Evolutionary conservation across 805 yeast genomes (phyloP), one percentile per base, ranked within the genome.

Genomic region (Sugiyamaella lignohabitans): DNA sequence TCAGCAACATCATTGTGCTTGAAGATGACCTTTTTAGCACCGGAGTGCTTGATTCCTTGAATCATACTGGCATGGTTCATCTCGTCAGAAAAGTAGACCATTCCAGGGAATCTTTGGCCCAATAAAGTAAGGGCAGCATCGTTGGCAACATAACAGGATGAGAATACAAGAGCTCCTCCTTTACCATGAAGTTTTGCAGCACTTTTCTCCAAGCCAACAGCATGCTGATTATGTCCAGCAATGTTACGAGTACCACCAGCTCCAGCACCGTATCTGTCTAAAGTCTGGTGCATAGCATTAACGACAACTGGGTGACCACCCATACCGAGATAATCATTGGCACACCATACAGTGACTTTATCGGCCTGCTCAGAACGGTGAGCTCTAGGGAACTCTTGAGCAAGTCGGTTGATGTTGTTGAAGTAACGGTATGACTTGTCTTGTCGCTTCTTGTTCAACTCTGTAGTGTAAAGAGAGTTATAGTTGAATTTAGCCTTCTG

Each of bases 171-270:
- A 0, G 98, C 96, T 20, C 91, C 96, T 58, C 87, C 96, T 64
- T 89, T 94, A 65, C 86, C 84, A 70, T 93, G 98, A 57, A 93
- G 76, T 37, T 87, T 80, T 18, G 98, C 98, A 42, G 87, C 62
- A 59, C 87, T 89, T 19, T 84, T 71, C 68, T 93, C 99, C 61
- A 93, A 76, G 55, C 74, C 75, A 61, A 93, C 79, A n/a, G 98
- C 95, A 59, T 84, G 91, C 49, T 71, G 67, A 67, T 93, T 93
- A 67, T 93, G 98, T 52, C 99, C 99, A 1, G 99, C 98, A 65
- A 93, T 93, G 70, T 93, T 93, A 62, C 99, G 78, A 42, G 99
- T 93, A 57, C 99, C 99, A 62, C 99, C 99, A 5, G 99, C 96
- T 59, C 99, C 99, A 3, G 96, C 84, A 59, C 99, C 99, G 64